Evolutionary conservation across 2,329 filamentous ascomycete genomes (phyloP), one percentile per base, ranked within the genome.

Genomic region (Thielaviopsis punctulata): DNA sequence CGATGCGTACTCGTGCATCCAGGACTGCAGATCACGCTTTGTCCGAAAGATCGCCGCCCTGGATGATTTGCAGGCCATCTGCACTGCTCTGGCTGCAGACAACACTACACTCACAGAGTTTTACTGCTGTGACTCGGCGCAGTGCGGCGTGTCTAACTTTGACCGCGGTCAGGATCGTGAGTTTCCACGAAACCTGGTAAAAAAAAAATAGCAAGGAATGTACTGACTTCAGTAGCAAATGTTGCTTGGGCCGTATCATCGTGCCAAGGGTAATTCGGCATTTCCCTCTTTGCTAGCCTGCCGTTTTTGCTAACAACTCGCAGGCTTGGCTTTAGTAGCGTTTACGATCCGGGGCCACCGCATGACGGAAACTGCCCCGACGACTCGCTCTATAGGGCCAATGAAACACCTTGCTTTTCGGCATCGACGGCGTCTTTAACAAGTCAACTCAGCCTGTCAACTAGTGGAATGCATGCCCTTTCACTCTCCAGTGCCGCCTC

Each of bases 71-170:
- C 18, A 24, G 21, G 45, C 44, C 9, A 18, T 55, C 9, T 57
- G 56, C 13, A 24, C 24, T 15, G 50, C 48, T 9, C 46, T 56
- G 18, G 27, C 30, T 44, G 25, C 18, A 8, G 45, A 43, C 19
- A 36, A 41, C 21, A 22, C 39, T 6, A 24, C 22, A 3, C 33
- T 56, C 22, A 23, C 23, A 1, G 47, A 52, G n/a, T 48, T 57
- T 13, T 57, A 57, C 30, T 57, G 56, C 19, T 57, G 56, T 18
- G 51, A 56, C 33, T 57, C 56, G 4, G 52, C 48, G 19, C 52
- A 52, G 9, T 57, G 55, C 25, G 54, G 56, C 8, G 56, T 57
- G 13, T 54, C 48, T 8, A 53, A 55, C 25, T 48, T 45, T 10
- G 21, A 30, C 8, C 39, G 22, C 10, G 55, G 54, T 12, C 52